Base-by-base conservation (phyloP, 306 rosid genomes). In the Vachellia collinsii region DNA sequence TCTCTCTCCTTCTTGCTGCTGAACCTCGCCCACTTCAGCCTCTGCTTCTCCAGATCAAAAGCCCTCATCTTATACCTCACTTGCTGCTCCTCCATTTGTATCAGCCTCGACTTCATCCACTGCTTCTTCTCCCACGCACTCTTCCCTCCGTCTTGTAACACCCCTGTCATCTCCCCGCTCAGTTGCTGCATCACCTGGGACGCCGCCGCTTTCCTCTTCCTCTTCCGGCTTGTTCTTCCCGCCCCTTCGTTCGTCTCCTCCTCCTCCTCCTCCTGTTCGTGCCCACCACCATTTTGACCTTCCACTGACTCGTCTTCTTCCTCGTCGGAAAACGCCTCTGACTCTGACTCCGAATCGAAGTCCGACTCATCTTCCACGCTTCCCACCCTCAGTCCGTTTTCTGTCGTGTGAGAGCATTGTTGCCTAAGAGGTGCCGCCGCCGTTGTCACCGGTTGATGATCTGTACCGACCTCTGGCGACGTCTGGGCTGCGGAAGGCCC, bases 1-100 rank as follows among this genome's bases (percentile, higher is more conserved):
- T 93, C 97, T 85, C 99, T 90, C 82, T 90, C 96, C 86, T 95
- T 95, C 82, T 89, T 95, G 85, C 90, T 85, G 76, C 97, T 89
- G 62, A 81, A 95, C 90, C 88, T 93, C 14, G 76, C 76, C 99
- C 99, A 95, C 80, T 91, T 95, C 62, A 93, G 61, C 86, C 96
- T 68, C 43, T 93, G 96, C 73, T 93, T 95, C 70, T 95, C 98
- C 5, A 95, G 78, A 90, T 95, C 93, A 22, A 85, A 95, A 1
- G 86, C 89, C 64, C 86, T 85, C 14, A 37, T 69, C 22, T 82
- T 86, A 48, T 78, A 89, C 14, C 71, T 83, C 68, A 93, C 61
- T 81, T 87, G 86, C 75, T 90, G 88, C 81, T 95, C 96, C 77
- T 95, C 96, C 76, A 95, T 69, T 62, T 86, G 83, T n/a, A 92